phyloP scores from a whole-genome alignment of 129 eudicot species.

The Chrysanthemum seticuspe region DNA sequence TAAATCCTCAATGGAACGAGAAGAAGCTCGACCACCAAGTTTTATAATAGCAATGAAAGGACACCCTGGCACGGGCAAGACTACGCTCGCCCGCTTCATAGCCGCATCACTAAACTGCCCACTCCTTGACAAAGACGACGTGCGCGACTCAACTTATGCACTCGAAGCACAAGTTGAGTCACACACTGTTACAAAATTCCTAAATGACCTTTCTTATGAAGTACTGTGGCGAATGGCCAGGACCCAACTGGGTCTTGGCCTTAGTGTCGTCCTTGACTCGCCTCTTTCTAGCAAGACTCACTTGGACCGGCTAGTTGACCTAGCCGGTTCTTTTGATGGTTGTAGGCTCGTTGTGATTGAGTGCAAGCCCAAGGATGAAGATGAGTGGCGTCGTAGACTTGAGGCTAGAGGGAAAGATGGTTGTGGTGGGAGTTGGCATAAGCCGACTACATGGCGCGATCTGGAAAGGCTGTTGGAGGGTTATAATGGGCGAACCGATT shows the following conservation, averaged over 20 bases:
- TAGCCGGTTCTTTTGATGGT: conserved; percentile 29
- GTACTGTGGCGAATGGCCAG: conserved; percentile 49
- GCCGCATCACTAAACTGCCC: conserved; percentile 58
- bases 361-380: conserved; percentile 55
- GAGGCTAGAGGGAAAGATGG: conserved; percentile 51
- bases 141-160: conserved; percentile 46
- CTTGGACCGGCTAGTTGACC: conserved; percentile 43
- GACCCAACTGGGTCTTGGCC: conserved; percentile 61
- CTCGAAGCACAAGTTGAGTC: conserved; percentile 28
- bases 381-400: conserved; percentile 63
- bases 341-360: conserved; percentile 50
- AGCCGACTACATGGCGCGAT: conserved; percentile 65
- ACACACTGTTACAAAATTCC: conserved; percentile 19
- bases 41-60: conserved; percentile 70
- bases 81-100: conserved; percentile 53
- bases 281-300: conserved; percentile 57
- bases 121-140: conserved; percentile 67
- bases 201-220: conserved; percentile 61
- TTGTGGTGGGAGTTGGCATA: conserved; percentile 54
- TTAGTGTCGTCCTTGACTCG: conserved; percentile 63
- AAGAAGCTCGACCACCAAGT: conserved; percentile 20
- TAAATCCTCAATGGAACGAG: conserved; percentile 25
- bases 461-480: conserved; percentile 63
- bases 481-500: conserved; percentile 56
- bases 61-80: conserved; percentile 83